Base-by-base conservation (phyloP, 805 yeast species). In the Jamesozyma gamospora region DNA sequence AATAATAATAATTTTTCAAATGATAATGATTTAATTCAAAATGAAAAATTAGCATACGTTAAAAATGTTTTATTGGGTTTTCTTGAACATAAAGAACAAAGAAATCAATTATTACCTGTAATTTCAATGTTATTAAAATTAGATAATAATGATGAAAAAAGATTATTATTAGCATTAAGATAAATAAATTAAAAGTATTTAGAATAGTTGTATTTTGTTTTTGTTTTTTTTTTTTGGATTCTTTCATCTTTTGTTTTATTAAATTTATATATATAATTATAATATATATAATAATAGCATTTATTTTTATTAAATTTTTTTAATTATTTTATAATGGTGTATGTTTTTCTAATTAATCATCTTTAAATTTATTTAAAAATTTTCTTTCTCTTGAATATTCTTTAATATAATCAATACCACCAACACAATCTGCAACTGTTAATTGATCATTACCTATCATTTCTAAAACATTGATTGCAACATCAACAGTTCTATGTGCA, bases 21-120 rank as follows among this genome's bases (percentile, higher is more conserved):
- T 4, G 21, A 25, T 4, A 45, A 31, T 7, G 16, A 48, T 3
- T 49, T 47, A 24, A 42, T 51, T n/a, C 41, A 51, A 27, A 65
- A 62, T 34, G 63, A 58, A 19, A 81, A 76, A 50, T 68, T 80
- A 16, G 84, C 94, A 11, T 90, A 90, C 56, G 70, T 87, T 37
- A 84, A 83, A 58, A 92, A 92, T 55, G 96, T 90, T 2, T 60
- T 90, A n/a, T 64, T 90, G 2, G 96, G 96, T 2, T 92, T 82
- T 56, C 62, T 92, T 40, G 96, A 88, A 53, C 95, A 84, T 55
- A 82, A 74, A 53, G 98, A 90, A n/a, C 96, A 88, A 60, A 70
- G 97, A 43, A 76, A 70, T 24, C 85, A 79, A 57, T 69, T 90
- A 32, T 64, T 92, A 26, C 96, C 97, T 0, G 97, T 92, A 6